Conservation (phyloP, 2,329 filamentous ascomycete genomes). For the Alternaria incomplexa region DNA sequence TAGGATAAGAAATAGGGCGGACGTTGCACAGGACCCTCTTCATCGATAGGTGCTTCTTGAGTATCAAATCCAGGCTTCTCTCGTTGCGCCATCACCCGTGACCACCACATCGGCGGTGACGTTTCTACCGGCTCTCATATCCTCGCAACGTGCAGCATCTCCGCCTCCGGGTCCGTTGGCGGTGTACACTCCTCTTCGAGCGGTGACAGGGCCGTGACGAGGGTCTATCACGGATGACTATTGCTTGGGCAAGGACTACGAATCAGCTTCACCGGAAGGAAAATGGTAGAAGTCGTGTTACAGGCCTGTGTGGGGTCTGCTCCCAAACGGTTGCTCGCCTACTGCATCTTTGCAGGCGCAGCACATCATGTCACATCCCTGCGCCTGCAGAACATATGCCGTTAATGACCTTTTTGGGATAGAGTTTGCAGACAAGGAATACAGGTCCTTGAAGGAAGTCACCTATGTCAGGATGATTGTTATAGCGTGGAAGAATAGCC, state of each 20-base stretch:
- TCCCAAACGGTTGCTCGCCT: constrained; percentile 24
- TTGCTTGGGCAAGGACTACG: constrained; percentile 14
- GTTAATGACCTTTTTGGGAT: constrained; percentile 5
- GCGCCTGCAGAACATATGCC: constrained; percentile 3
- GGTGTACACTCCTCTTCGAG: constrained; percentile 18
- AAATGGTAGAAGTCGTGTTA: constrained; percentile 30
- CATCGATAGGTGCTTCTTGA: constrained; percentile 2
- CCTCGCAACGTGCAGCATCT: not conserved
- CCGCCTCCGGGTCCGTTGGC: constrained; percentile 10
- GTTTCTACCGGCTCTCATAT: not conserved
- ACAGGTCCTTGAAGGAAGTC: constrained; percentile 7
- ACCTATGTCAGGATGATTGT: not conserved
- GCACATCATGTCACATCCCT: constrained; percentile 16
- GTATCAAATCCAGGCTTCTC: not conserved
- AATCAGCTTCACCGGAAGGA: constrained; percentile 33
- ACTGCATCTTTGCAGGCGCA: constrained; percentile 19
- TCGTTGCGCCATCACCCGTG: constrained; percentile 6
- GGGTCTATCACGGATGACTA: constrained; percentile 18
- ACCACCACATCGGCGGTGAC: constrained; percentile 17
- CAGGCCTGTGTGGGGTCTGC: constrained; percentile 15
- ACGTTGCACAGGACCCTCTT: constrained; percentile 2
- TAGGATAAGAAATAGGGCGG: constrained; percentile 1
- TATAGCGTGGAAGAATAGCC: not conserved
- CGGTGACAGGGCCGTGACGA: constrained; percentile 20
- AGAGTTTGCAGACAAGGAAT: constrained; percentile 29